These are phyloP conservation scores for Sarocladium brachiariae DNA, from an alignment of 2,329 filamentous ascomycete genomes.

Conservation along the genomic window DNA sequence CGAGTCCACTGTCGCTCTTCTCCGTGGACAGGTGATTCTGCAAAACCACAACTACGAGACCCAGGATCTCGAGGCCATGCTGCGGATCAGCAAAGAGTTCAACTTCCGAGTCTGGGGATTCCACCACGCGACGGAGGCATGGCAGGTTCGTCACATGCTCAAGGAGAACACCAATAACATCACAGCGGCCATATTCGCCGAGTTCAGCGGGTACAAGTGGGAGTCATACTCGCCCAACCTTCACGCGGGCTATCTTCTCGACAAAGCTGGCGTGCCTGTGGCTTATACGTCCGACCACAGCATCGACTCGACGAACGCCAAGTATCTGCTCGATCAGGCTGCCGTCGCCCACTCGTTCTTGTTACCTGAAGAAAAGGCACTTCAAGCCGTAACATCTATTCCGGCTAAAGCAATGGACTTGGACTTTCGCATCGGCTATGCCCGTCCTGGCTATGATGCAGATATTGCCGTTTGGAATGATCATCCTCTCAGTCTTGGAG, in stretches of 20 bases:
- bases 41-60: slow-evolving; percentile 39
- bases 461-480: slow-evolving; percentile 35
- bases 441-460: slow-evolving; percentile 18
- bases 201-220: slow-evolving; percentile 33
- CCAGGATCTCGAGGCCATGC: slow-evolving; percentile 36
- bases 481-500: slow-evolving; percentile 37
- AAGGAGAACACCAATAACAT: slow-evolving; percentile 32
- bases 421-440: slow-evolving; percentile 36
- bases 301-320: slow-evolving; percentile 23
- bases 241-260: slow-evolving; percentile 31
- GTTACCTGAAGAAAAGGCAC: slow-evolving; percentile 30
- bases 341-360: slow-evolving; percentile 33
- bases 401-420: slow-evolving; percentile 37
- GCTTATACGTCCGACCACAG: slow-evolving; percentile 38
- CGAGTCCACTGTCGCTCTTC: slow-evolving; percentile 31
- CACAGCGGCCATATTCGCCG: slow-evolving; percentile 36
- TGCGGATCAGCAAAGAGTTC: slow-evolving; percentile 35
- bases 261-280: slow-evolving; percentile 31
- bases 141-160: slow-evolving; percentile 32
- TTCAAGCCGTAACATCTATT: slow-evolving; percentile 37
- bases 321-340: slow-evolving; percentile 35
- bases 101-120: slow-evolving; percentile 25
- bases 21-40: slow-evolving; percentile 33
- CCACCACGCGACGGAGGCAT: background rate
- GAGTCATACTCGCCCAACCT: slow-evolving; percentile 35